Base-by-base conservation (phyloP, 345 rosid species). In the Alliaria petiolata region DNA sequence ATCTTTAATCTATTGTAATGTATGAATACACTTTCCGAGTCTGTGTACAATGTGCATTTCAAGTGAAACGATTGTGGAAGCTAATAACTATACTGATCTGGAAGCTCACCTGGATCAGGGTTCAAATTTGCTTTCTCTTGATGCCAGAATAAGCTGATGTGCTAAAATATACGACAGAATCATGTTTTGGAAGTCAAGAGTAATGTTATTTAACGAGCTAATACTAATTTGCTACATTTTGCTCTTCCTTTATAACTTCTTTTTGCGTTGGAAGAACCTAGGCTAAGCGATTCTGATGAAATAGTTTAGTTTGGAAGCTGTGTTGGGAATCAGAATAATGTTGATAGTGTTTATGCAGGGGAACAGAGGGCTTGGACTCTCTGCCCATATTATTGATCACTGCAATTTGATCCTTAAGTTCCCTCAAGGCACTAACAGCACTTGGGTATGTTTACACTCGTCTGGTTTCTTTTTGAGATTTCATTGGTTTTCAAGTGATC, bases 371-470 rank as follows among this genome's bases (percentile, higher is more conserved):
- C 89, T 91, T 58, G 97, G 99, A 79, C 89, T 91, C 56, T 74
- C 92, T 25, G 90, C 95, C 6, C 80, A 83, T 46, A 79, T 86
- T 20, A 73, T 81, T 16, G 95, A 91, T 72, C 95, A 88, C 44
- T 95, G 99, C 80, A 86, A 86, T 49, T 72, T 95, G 77, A 77
- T 79, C 65, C 95, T 95, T 33, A 89, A 87, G 85, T 95, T 95
- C 71, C 99, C 99, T 31, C 54, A 80, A 68, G 96, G 96, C 83
- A 95, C 96, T 47, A 91, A 95, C 80, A 95, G 99, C 81, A 86
- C 96, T 58, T 91, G 97, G 99, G 97, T 95, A 39, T 55, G 81
- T 34, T 55, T 70, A 64, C 64, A 31, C 17, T 62, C 72, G 50
- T 46, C 55, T 56, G 26, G 40, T 57, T 17, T 49, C 56, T 62